Conservation (phyloP, 1,139 yeast genomes). For the Suhomyces bolitotheri region DNA sequence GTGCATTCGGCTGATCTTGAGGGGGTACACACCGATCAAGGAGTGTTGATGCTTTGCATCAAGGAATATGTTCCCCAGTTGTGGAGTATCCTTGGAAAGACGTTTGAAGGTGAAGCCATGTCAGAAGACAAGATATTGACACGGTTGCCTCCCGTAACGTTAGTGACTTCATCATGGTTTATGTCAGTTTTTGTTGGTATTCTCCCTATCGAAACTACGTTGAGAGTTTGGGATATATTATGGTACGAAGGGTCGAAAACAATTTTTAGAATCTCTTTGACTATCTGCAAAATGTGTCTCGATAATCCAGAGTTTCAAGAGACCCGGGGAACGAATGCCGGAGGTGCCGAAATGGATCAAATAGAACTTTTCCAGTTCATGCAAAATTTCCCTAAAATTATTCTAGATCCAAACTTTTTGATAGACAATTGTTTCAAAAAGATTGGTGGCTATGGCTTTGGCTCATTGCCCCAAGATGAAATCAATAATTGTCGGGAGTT, state of each 20-base stretch:
- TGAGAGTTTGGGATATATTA: conserved; percentile 91
- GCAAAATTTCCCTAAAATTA: conserved; percentile 75
- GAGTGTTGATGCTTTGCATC: conserved; percentile 84
- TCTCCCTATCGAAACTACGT: conserved; percentile 81
- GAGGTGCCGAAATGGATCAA: conserved; percentile 53
- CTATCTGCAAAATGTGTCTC: conserved; percentile 78
- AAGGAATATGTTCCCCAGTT: conserved; percentile 80
- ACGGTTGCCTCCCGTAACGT: conserved; percentile 83
- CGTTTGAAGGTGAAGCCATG: conserved; percentile 43
- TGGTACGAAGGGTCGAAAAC: conserved; percentile 92
- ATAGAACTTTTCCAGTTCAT: conserved; percentile 85
- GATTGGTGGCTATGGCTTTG: conserved; percentile 66
- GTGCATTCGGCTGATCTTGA: conserved; percentile 88
- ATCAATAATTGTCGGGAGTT: conserved; percentile 73
- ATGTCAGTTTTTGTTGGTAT: conserved; percentile 92
- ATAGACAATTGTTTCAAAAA: conserved; percentile 76
- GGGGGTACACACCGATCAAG: conserved; percentile 95
- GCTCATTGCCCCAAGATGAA: conserved; percentile 78
- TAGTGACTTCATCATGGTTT: conserved; percentile 96
- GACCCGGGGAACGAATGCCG: conserved; percentile 16
- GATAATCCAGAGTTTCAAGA: conserved; percentile 50
- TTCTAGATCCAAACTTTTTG: conserved; percentile 68
- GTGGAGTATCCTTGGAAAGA: conserved; percentile 59
- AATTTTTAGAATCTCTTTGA: conserved; percentile 77
- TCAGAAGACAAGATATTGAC: conserved; percentile 64